Percentiles rank a stretch among this genome's conserved stretches.
phyloP scores from a whole-genome alignment of 306 rosid species.

The Malus sylvestris region DNA sequence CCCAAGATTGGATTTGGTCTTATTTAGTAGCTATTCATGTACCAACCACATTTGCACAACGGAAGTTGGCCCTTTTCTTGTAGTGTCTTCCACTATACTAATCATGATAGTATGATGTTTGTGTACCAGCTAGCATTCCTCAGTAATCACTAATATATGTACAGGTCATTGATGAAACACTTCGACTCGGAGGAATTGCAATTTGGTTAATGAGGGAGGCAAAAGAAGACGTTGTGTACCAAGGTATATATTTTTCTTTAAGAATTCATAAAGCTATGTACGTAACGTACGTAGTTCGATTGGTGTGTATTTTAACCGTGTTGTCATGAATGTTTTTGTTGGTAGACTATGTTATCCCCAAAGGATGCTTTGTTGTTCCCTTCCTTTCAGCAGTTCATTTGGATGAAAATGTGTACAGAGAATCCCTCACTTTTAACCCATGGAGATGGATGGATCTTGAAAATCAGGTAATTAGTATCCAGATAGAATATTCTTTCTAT shows the following conservation, averaged over 20 bases:
- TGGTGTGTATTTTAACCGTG: neutral
- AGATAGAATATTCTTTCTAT: no score
- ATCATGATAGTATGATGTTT: neutral
- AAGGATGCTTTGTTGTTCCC: conserved; percentile 91
- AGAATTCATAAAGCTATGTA: neutral
- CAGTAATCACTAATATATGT: neutral
- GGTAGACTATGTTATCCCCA: conserved; percentile 69
- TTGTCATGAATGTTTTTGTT: conserved; percentile 1
- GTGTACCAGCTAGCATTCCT: neutral
- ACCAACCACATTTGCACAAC: no score
- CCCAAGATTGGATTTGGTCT: no score
- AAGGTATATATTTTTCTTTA: conserved; percentile 34
- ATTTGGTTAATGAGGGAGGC: conserved; percentile 96
- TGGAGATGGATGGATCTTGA: conserved; percentile 92
- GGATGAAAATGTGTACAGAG: conserved; percentile 67
- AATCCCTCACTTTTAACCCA: conserved; percentile 65
- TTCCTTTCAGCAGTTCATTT: conserved; percentile 94
- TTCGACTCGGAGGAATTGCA: conserved; percentile 88
- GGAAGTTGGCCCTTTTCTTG: no score
- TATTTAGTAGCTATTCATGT: no score
- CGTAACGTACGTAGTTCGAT: no score
- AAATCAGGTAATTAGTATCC: conserved; percentile 43
- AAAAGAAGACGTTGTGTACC: conserved; percentile 68
- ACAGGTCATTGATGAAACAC: conserved; percentile 19
- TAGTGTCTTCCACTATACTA: no score